A percentile compares a stretch with the other conserved stretches of the same genome.
Conservation (phyloP, 169 alveolate genomes). For the Cryptosporidium andersoni region DNA sequence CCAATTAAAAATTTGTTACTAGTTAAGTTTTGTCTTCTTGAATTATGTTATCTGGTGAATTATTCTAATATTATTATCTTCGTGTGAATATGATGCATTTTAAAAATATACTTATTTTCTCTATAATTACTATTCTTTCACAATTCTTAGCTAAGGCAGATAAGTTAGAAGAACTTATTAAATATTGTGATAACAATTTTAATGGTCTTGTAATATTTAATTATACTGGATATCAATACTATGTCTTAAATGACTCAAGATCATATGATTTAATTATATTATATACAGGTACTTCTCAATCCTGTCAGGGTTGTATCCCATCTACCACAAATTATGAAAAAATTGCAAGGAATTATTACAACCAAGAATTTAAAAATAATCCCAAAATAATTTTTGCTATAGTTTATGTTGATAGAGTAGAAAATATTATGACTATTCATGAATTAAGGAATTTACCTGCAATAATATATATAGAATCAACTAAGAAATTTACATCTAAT, state of each 20-base stretch:
- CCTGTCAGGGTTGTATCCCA: slow-evolving; percentile 34
- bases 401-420: slow-evolving; percentile 59
- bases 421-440: slow-evolving; percentile 48
- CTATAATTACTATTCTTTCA: not conserved
- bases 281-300: slow-evolving; percentile 49
- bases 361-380: slow-evolving; percentile 7
- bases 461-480: slow-evolving; percentile 50
- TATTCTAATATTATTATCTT: too few species aligned
- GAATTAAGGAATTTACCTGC: slow-evolving; percentile 59
- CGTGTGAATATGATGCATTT: too few species aligned
- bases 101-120: not conserved
- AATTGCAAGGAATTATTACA: slow-evolving; percentile 38
- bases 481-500: slow-evolving; percentile 29
- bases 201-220: slow-evolving; percentile 37
- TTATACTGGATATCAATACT: slow-evolving; percentile 67
- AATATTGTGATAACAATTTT: not conserved
- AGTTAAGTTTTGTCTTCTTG: too few species aligned
- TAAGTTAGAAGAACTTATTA: slow-evolving; percentile 31
- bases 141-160: slow-evolving; percentile 9
- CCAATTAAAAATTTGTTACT: too few species aligned
- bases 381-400: slow-evolving; percentile 38
- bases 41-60: too few species aligned
- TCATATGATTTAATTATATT: slow-evolving; percentile 42
- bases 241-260: slow-evolving; percentile 41
- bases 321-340: slow-evolving; percentile 46